These are phyloP conservation scores for Russula vinacea DNA, from an alignment of 768 basidiomycete genomes.

Conservation along the genomic window DNA sequence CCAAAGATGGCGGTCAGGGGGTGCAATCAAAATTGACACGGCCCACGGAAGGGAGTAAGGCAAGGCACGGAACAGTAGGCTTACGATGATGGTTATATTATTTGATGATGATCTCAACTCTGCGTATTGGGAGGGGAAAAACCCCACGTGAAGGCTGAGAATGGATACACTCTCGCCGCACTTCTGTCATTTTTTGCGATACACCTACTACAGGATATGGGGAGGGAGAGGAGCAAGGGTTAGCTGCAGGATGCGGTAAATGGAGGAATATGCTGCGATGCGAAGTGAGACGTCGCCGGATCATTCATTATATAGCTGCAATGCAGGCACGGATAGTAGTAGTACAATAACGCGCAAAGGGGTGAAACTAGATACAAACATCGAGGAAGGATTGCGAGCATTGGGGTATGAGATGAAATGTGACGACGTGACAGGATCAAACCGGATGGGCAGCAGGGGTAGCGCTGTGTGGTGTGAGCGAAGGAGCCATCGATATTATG, in stretches of 20 bases:
- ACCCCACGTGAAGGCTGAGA: background rate
- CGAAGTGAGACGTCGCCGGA: conserved; percentile 19
- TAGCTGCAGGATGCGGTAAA: background rate
- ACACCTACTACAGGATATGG: conserved; percentile 12
- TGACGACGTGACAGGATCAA: conserved; percentile 23
- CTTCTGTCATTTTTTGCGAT: conserved; percentile 19
- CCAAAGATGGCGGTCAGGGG: conserved; percentile 13
- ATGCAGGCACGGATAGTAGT: conserved; percentile 21
- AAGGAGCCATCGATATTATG: conserved; percentile 9
- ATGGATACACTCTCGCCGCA: conserved; percentile 15
- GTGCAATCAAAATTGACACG: background rate
- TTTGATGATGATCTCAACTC: conserved; percentile 2
- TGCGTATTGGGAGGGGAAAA: background rate
- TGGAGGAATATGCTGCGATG: conserved; percentile 16
- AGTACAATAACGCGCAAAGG: conserved; percentile 25
- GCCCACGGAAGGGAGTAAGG: conserved; percentile 11
- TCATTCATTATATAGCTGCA: conserved; percentile 28
- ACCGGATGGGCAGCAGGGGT: conserved; percentile 2
- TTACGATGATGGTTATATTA: background rate
- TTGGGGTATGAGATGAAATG: conserved; percentile 23
- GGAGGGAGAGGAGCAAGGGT: background rate
- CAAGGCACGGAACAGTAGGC: conserved; percentile 6
- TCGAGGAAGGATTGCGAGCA: conserved; percentile 13
- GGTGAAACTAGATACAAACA: conserved; percentile 21
- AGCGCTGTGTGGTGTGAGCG: conserved; percentile 17